Conservation (phyloP, 2,329 filamentous ascomycete species). For the Ophioceras dolichostomum region DNA sequence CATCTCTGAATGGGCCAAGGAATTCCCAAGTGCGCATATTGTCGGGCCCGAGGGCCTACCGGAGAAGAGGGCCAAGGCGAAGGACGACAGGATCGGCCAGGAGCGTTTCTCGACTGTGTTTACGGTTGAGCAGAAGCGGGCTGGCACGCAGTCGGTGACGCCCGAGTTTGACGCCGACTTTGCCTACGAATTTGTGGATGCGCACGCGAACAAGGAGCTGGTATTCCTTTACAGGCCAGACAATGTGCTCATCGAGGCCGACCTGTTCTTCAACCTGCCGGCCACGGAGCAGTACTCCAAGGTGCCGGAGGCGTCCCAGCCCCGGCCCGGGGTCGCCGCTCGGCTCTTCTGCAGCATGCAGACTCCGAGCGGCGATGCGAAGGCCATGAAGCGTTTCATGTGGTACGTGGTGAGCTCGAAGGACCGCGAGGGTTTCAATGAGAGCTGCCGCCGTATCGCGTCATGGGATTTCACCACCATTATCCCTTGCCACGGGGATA, state of each 20-base stretch:
- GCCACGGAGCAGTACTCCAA: conserved; percentile 72
- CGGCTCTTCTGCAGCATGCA: conserved; percentile 40
- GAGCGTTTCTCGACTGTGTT: conserved; percentile 58
- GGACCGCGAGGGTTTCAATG: conserved; percentile 57
- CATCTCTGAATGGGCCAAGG: conserved; percentile 70
- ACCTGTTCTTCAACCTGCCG: conserved; percentile 86
- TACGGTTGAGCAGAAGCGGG: conserved; percentile 38
- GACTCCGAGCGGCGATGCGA: conserved; percentile 51
- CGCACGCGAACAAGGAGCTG: conserved; percentile 73
- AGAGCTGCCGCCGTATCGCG: conserved; percentile 56
- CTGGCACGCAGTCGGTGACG: conserved; percentile 41
- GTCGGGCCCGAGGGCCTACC: conserved; percentile 73
- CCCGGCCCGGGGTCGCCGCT: conserved; percentile 22
- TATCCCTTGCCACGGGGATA: conserved; percentile 89
- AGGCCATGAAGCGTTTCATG: conserved; percentile 65
- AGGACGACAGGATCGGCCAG: conserved; percentile 40
- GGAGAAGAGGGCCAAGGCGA: conserved; percentile 61
- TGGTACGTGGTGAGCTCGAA: conserved; percentile 58
- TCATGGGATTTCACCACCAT: conserved; percentile 77
- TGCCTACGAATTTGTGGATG: conserved; percentile 70
- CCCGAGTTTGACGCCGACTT: conserved; percentile 81
- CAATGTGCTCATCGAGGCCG: conserved; percentile 71
- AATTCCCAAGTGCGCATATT: conserved; percentile 62
- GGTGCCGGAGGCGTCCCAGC: conserved; percentile 32
- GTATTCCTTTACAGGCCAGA: conserved; percentile 77